Conservation (phyloP, 1,284 basidiomycete species). For the Blastosporella zonata region DNA sequence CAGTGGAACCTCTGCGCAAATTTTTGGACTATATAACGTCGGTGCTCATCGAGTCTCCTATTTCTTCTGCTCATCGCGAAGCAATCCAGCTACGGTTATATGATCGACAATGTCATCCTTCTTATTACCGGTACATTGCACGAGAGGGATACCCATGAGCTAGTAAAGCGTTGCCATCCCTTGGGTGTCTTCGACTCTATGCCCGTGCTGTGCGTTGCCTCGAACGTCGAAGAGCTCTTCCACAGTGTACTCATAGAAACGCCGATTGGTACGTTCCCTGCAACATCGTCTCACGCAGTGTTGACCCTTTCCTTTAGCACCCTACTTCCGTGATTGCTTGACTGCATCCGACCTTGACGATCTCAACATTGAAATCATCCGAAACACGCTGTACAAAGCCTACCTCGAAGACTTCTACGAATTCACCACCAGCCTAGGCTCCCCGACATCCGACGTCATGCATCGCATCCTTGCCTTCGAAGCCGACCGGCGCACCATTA, state of each 20-base stretch:
- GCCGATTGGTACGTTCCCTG: constrained; percentile 70
- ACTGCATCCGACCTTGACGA: constrained; percentile 97
- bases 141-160: constrained; percentile 96
- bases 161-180: constrained; percentile 95
- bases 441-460: constrained; percentile 90
- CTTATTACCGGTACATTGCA: constrained; percentile 98
- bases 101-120: constrained; percentile 99
- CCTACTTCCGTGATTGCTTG: constrained; percentile 96
- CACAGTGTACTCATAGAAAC: constrained; percentile 98
- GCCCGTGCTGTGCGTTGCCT: constrained; percentile 98
- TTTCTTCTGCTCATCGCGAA: constrained; percentile 7
- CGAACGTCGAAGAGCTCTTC: constrained; percentile 98
- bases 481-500: constrained; percentile 94
- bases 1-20: constrained; percentile 86
- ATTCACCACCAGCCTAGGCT: constrained; percentile 79
- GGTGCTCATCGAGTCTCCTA: constrained; percentile 32
- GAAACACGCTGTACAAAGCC: constrained; percentile 99
- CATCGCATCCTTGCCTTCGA: constrained; percentile 89
- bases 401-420: constrained; percentile 97
- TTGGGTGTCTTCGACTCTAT: constrained; percentile 97
- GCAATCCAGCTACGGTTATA: constrained; percentile 83
- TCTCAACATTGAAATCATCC: constrained; percentile 99
- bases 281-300: constrained; percentile 4
- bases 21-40: constrained; percentile 99
- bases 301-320: constrained; percentile 51